phyloP scores from a whole-genome alignment of 1,284 basidiomycete species.

The Cryptococcus sp. region DNA sequence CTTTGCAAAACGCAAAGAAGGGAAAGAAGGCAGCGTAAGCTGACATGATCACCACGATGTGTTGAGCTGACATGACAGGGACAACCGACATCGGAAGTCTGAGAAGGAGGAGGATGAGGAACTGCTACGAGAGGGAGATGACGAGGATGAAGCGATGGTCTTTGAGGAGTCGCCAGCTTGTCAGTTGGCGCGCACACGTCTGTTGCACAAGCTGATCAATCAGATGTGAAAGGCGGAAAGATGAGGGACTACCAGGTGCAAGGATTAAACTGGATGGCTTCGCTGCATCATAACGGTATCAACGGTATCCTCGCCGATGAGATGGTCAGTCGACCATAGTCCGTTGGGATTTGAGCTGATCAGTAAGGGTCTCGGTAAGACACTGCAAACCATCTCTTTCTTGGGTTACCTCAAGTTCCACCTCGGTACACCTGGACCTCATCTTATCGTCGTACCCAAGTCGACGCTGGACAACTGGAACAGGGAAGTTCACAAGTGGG shows the following conservation, averaged over 20 bases:
- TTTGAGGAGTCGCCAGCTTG: constrained; percentile 89
- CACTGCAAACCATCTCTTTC: constrained; percentile 96
- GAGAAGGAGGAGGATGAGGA: constrained; percentile 99
- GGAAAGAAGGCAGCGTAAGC: constrained; percentile 61
- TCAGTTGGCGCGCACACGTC: constrained; percentile 47
- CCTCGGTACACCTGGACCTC: constrained; percentile 69
- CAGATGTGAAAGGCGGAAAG: constrained; percentile 74
- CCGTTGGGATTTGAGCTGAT: constrained; percentile 19
- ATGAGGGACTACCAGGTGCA: constrained; percentile 96
- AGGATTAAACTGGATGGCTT: constrained; percentile 96
- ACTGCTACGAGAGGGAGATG: constrained; percentile 76
- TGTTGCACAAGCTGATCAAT: not conserved
- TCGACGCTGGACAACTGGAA: constrained; percentile 96
- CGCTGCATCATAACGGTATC: constrained; percentile 83
- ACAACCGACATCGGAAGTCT: constrained; percentile 80
- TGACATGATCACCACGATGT: constrained; percentile 2
- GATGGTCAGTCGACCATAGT: constrained; percentile 58
- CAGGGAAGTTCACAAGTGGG: constrained; percentile 89
- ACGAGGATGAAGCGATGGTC: constrained; percentile 76
- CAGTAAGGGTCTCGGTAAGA: constrained; percentile 89
- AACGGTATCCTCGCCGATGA: constrained; percentile 92
- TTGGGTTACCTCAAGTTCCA: constrained; percentile 90
- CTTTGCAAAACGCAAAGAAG: constrained; percentile 65
- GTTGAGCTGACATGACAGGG: constrained; percentile 48
- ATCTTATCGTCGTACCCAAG: constrained; percentile 95